These are phyloP conservation scores for Cercophora scortea DNA, from an alignment of 495 filamentous ascomycete species.

Conservation along the genomic window DNA sequence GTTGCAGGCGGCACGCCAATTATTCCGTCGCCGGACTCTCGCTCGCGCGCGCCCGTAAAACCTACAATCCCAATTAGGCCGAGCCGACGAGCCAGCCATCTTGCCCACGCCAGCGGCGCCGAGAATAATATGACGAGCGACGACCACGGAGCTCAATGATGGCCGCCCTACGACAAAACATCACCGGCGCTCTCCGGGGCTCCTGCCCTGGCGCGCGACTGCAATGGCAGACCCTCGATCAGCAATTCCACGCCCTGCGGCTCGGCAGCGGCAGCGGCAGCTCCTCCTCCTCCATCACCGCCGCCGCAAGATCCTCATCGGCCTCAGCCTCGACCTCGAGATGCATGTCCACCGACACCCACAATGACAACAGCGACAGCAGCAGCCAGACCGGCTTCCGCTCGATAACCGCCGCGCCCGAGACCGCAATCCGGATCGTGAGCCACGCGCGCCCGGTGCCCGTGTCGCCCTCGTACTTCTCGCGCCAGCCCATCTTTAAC, in stretches of 20 bases:
- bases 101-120: constrained; percentile 6
- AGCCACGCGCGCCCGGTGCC: constrained; percentile 65
- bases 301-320: background rate
- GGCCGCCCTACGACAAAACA: constrained; percentile 20
- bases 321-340: constrained; percentile 2
- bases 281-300: too few species aligned
- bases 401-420: constrained; percentile 8
- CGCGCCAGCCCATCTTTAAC: constrained; percentile 73
- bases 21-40: too few species aligned
- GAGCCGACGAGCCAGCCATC: background rate
- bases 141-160: constrained; percentile 16
- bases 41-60: background rate
- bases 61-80: background rate
- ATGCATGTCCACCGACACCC: constrained; percentile 14
- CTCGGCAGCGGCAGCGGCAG: background rate
- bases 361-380: background rate
- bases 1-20: too few species aligned
- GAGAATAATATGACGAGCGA: constrained; percentile 17
- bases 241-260: constrained; percentile 18
- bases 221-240: constrained; percentile 19
- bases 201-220: constrained; percentile 6
- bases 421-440: constrained; percentile 2
- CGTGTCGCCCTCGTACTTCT: constrained; percentile 87
- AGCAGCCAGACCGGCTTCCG: constrained; percentile 10
- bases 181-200: constrained; percentile 18